These are phyloP conservation scores for Fraxinus floribunda DNA, from an alignment of 305 asterid species.

Conservation along the genomic window DNA sequence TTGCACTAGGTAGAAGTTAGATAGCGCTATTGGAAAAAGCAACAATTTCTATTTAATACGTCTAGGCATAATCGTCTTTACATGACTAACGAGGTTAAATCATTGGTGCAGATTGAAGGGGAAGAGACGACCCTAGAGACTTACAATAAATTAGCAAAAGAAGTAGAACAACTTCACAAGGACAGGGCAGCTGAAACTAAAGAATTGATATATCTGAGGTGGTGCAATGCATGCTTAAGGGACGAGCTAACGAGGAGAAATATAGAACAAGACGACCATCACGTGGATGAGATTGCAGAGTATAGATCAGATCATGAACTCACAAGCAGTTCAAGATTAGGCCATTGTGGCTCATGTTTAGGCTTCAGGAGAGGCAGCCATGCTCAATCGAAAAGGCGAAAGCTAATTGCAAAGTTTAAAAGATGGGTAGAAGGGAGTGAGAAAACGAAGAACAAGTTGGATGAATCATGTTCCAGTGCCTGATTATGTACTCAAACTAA, in stretches of 20 bases:
- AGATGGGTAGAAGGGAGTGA: conserved; percentile 60
- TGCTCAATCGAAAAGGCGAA: conserved; percentile 44
- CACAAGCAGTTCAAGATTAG: conserved; percentile 10
- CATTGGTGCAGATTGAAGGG: conserved; percentile 34
- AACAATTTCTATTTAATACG: neutral
- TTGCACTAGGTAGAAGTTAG: neutral
- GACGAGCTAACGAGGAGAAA: conserved; percentile 46
- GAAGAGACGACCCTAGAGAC: conserved; percentile 27
- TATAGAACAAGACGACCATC: conserved; percentile 26
- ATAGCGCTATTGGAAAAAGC: neutral
- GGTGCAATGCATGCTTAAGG: conserved; percentile 57
- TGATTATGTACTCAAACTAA: conserved; percentile 17
- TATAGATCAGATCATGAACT: conserved; percentile 38
- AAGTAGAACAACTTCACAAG: conserved; percentile 33
- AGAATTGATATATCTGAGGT: conserved; percentile 45
- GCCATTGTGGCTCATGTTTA: conserved; percentile 29
- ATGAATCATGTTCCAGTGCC: conserved; percentile 47
- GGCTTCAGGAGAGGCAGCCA: conserved; percentile 23
- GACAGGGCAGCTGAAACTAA: conserved; percentile 33
- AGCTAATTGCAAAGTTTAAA: conserved; percentile 45
- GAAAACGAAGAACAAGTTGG: conserved; percentile 17
- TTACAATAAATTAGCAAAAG: conserved; percentile 24
- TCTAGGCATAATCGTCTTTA: neutral
- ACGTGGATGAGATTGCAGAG: conserved; percentile 28
- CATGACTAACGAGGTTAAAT: neutral